A percentile compares a stretch with the other conserved stretches of the same genome.
phyloP scores from a whole-genome alignment of 345 rosid genomes.

The Pistacia atlantica region DNA sequence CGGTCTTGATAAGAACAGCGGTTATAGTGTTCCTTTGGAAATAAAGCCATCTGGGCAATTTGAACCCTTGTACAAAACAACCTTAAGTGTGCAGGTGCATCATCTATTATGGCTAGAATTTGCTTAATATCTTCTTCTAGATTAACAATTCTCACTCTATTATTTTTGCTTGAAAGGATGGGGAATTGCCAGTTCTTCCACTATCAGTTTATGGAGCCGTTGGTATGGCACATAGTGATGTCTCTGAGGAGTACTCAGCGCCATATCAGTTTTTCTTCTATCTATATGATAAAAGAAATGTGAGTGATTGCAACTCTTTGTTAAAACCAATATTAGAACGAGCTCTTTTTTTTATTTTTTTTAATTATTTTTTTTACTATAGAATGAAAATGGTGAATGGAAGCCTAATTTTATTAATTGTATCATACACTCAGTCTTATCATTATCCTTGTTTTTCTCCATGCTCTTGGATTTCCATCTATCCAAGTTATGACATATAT shows the following conservation, averaged over 20 bases:
- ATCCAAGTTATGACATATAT: no score
- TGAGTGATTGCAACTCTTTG: background rate
- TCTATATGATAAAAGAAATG: constrained; percentile 80
- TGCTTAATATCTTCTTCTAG: background rate
- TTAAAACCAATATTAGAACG: background rate
- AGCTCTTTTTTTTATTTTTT: no score
- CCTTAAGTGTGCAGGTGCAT: constrained; percentile 74
- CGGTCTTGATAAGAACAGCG: constrained; percentile 49
- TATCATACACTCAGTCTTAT: no score
- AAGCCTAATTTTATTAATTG: background rate
- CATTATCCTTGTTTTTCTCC: no score
- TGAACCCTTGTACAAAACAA: constrained; percentile 87
- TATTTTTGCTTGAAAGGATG: constrained; percentile 53
- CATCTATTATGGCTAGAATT: background rate
- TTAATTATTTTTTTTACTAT: no score
- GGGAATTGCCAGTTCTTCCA: constrained; percentile 89
- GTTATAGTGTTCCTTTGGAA: constrained; percentile 77
- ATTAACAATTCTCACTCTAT: constrained; percentile 1
- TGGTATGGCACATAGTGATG: constrained; percentile 90
- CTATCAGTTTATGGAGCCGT: constrained; percentile 86
- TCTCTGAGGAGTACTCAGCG: constrained; percentile 86
- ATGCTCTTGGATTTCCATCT: no score
- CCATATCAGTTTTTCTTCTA: constrained; percentile 93
- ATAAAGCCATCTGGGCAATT: constrained; percentile 92
- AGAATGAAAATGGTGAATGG: no score